These are phyloP conservation scores for Talaromyces sp. DNA, from an alignment of 2,329 filamentous ascomycete genomes.

Conservation along the genomic window DNA sequence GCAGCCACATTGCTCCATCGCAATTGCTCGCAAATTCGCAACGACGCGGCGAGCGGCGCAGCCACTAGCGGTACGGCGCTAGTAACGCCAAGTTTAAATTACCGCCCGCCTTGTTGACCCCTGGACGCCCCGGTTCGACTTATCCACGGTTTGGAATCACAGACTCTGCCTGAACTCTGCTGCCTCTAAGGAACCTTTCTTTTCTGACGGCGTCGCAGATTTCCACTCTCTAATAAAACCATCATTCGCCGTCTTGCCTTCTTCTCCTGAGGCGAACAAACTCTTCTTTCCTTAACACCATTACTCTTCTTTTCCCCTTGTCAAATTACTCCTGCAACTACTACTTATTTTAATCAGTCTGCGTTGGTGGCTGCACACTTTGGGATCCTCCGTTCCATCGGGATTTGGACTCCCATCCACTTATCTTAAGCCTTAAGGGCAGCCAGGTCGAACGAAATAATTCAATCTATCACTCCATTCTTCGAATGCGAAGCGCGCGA, in stretches of 20 bases:
- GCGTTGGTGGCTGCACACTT: neutral
- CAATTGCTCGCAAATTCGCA: neutral
- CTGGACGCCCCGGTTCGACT: constrained; percentile 1
- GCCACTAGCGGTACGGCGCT: neutral
- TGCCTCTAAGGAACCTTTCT: neutral
- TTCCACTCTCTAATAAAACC: neutral
- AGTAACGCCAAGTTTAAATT: neutral
- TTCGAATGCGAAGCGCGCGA: neutral
- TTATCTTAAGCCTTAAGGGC: too few species aligned
- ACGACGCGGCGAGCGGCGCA: neutral
- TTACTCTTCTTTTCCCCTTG: neutral
- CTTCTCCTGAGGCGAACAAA: neutral
- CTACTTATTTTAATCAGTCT: neutral
- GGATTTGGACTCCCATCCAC: neutral
- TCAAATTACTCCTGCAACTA: neutral
- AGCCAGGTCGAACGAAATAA: neutral
- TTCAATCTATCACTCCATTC: neutral
- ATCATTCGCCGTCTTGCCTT: neutral
- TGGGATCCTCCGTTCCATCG: neutral
- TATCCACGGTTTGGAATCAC: neutral
- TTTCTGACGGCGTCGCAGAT: constrained; percentile 1
- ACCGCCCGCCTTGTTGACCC: neutral
- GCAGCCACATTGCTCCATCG: too few species aligned
- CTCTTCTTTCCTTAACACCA: neutral
- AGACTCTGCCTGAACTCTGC: neutral